phyloP scores from a whole-genome alignment of 148 eudicot genomes.

The Agrostemma githago region DNA sequence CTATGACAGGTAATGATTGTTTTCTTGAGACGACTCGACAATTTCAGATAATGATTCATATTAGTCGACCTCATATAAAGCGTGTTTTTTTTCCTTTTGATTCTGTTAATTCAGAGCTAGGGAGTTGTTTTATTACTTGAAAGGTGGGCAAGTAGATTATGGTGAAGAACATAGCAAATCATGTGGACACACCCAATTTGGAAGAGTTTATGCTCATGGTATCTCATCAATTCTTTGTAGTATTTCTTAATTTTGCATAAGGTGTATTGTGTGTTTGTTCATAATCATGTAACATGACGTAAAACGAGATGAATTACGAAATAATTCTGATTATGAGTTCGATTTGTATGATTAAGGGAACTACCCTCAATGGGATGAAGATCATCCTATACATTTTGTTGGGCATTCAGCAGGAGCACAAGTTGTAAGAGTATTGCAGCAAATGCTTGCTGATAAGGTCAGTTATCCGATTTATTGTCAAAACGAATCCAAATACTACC shows the following conservation, averaged over 20 bases:
- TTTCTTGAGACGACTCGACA: not conserved
- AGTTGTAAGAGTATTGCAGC: slow-evolving; percentile 87
- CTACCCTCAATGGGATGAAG: slow-evolving; percentile 88
- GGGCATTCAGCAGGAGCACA: slow-evolving; percentile 98
- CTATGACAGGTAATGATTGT: slow-evolving; percentile 63
- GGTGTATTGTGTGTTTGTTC: not conserved
- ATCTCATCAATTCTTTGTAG: not conserved
- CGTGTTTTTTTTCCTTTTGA: too few relatives aligned
- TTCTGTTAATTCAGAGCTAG: slow-evolving; percentile 56
- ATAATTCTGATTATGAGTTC: not conserved
- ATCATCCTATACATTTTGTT: slow-evolving; percentile 91
- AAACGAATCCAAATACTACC: too few relatives aligned
- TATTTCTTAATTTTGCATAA: not conserved
- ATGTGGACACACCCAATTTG: slow-evolving; percentile 83
- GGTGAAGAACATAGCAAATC: slow-evolving; percentile 91
- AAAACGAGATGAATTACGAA: not conserved
- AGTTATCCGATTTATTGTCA: too few relatives aligned
- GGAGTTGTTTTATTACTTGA: slow-evolving; percentile 90
- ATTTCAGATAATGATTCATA: too few relatives aligned
- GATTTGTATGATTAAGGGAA: slow-evolving; percentile 40
- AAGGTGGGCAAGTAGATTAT: slow-evolving; percentile 94
- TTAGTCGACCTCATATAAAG: too few relatives aligned
- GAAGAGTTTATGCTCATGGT: slow-evolving; percentile 78
- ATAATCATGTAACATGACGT: not conserved
- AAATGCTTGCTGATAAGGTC: slow-evolving; percentile 95